A percentile compares a stretch with the other conserved stretches of the same genome.
These are phyloP conservation scores for Phytophthora cajani DNA, from an alignment of 352 stramenopile genomes.

Conservation along the genomic window DNA sequence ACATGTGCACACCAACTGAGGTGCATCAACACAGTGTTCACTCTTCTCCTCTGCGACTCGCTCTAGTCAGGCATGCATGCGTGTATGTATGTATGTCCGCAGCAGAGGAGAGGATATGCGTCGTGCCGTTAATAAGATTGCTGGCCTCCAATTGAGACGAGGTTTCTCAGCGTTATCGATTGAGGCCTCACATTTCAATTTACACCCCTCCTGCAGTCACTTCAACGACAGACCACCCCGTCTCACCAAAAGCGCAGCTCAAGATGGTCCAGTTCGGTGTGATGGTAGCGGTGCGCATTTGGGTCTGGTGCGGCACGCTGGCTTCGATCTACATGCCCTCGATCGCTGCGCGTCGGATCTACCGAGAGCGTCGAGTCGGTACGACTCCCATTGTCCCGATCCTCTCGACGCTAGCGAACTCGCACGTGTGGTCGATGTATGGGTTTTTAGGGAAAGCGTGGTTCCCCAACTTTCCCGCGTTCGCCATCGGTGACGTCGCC, in stretches of 20 bases:
- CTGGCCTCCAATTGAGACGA: background rate
- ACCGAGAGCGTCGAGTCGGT: background rate
- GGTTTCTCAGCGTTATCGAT: background rate
- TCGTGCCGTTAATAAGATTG: background rate
- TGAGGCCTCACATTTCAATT: background rate
- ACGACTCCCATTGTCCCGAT: background rate
- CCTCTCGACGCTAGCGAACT: background rate
- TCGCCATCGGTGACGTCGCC: background rate
- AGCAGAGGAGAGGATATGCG: too few species aligned
- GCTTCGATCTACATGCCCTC: constrained; percentile 1
- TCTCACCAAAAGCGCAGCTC: background rate
- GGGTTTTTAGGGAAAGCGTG: background rate
- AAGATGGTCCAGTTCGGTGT: background rate
- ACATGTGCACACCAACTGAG: background rate
- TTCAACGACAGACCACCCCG: background rate
- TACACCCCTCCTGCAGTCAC: background rate
- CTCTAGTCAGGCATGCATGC: too few species aligned
- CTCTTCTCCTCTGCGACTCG: too few species aligned
- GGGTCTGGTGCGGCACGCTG: background rate
- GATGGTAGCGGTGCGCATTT: background rate
- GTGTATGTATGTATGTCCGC: too few species aligned
- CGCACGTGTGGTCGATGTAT: background rate
- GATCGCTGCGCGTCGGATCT: background rate
- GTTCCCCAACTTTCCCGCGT: constrained; percentile 2
- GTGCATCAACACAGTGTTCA: background rate